phyloP scores from a whole-genome alignment of 371 early-diverging fungal genomes.

The Thermomucor indicae-seudaticae region DNA sequence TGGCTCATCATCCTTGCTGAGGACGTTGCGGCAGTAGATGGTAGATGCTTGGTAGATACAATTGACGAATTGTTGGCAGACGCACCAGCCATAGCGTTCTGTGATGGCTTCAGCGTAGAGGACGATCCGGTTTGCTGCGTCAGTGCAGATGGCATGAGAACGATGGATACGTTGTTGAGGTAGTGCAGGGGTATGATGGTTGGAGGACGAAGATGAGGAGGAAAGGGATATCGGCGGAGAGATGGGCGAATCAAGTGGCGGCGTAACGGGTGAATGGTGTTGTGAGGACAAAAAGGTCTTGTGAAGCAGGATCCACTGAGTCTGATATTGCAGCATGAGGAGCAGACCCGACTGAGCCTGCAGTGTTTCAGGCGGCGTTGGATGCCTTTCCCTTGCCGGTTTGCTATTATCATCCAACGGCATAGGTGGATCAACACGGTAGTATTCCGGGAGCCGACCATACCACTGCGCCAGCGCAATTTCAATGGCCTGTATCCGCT shows the following conservation, averaged over 20 bases:
- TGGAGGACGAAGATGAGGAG: slow-evolving; percentile 5
- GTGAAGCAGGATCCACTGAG: slow-evolving; percentile 41
- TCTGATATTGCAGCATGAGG: slow-evolving; percentile 43
- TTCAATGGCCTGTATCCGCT: slow-evolving; percentile 27
- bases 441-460: slow-evolving; percentile 27
- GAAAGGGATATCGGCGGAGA: too few relatives aligned
- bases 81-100: slow-evolving; percentile 37
- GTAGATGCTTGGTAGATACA: slow-evolving; percentile 44
- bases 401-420: background rate
- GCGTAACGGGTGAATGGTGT: slow-evolving; percentile 11
- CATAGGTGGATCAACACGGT: slow-evolving; percentile 30
- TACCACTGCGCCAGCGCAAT: slow-evolving; percentile 35
- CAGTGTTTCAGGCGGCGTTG: slow-evolving; percentile 17
- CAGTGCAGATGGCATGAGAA: slow-evolving; percentile 35
- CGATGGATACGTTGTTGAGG: slow-evolving; percentile 21
- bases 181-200: slow-evolving; percentile 1
- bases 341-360: slow-evolving; percentile 28
- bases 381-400: slow-evolving; percentile 5
- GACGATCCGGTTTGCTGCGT: slow-evolving; percentile 44
- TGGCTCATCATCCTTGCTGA: slow-evolving; percentile 17
- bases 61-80: slow-evolving; percentile 38
- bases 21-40: slow-evolving; percentile 33
- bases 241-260: slow-evolving; percentile 9
- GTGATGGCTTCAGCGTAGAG: slow-evolving; percentile 29
- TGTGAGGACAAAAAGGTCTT: slow-evolving; percentile 28